Evolutionary conservation across 1,284 basidiomycete genomes (phyloP).

Genomic region (Cryptococcus hybrid): DNA sequence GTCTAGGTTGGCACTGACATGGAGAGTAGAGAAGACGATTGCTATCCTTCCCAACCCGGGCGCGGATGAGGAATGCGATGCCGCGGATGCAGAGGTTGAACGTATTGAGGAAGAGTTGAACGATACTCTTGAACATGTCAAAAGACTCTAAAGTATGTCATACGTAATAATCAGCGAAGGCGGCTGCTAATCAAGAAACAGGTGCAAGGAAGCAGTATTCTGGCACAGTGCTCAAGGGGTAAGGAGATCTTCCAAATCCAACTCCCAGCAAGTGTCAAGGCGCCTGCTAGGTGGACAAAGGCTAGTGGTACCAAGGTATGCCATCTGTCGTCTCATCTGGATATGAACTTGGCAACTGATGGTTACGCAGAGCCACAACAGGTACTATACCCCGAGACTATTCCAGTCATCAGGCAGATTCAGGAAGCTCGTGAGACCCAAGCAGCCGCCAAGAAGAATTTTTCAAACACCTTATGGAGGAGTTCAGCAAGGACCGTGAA

Average conservation of each 20-base stretch:
- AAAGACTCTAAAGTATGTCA: conserved; percentile 3
- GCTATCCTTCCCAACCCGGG: conserved; percentile 69
- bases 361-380: conserved; percentile 59
- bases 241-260: conserved; percentile 92
- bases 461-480: conserved; percentile 71
- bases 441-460: conserved; percentile 76
- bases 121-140: conserved; percentile 59
- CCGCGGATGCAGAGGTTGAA: conserved; percentile 65
- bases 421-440: conserved; percentile 92
- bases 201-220: conserved; percentile 58
- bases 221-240: conserved; percentile 83
- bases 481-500: conserved; percentile 81
- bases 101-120: conserved; percentile 70
- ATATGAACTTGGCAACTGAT: not conserved
- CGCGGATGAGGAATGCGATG: conserved; percentile 81
- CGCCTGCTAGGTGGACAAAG: conserved; percentile 82
- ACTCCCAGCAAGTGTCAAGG: conserved; percentile 60
- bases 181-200: conserved; percentile 1
- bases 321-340: not conserved
- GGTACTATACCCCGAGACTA: conserved; percentile 74
- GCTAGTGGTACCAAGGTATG: conserved; percentile 73
- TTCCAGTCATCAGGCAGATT: conserved; percentile 67
- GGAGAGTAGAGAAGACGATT: conserved; percentile 25
- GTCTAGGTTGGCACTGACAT: conserved; percentile 10
- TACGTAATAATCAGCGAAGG: conserved; percentile 41